Conservation (phyloP, 805 yeast species). For the Pichia sporocuriosa region DNA sequence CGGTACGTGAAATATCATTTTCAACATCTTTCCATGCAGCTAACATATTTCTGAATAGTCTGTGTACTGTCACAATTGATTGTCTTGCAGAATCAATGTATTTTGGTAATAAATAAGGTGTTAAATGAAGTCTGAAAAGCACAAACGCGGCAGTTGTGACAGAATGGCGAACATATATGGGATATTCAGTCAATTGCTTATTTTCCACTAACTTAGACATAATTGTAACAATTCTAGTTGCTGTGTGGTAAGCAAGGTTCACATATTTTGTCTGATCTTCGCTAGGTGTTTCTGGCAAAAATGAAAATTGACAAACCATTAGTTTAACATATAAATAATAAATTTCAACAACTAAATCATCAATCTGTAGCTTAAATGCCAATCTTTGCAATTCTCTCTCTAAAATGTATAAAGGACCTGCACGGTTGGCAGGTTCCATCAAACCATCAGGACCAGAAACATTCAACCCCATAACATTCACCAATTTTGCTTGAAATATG, state of each 20-base stretch:
- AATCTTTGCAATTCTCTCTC: slow-evolving; percentile 73
- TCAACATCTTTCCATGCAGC: slow-evolving; percentile 89
- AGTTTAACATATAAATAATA: slow-evolving; percentile 72
- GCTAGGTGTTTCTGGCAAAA: slow-evolving; percentile 80
- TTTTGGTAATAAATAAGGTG: slow-evolving; percentile 64
- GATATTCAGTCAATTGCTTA: slow-evolving; percentile 71
- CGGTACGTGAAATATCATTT: slow-evolving; percentile 86
- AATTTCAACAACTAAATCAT: slow-evolving; percentile 64
- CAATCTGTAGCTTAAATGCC: slow-evolving; percentile 58
- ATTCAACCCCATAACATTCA: slow-evolving; percentile 80
- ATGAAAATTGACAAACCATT: slow-evolving; percentile 83
- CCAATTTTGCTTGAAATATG: slow-evolving; percentile 76
- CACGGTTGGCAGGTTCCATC: slow-evolving; percentile 75
- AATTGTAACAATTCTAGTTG: slow-evolving; percentile 76
- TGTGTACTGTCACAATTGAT: slow-evolving; percentile 86
- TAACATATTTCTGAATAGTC: slow-evolving; percentile 78
- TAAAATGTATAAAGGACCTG: slow-evolving; percentile 69
- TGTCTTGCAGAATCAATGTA: slow-evolving; percentile 86
- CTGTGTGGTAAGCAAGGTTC: slow-evolving; percentile 69
- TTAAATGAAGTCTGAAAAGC: slow-evolving; percentile 72
- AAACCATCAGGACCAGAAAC: slow-evolving; percentile 85
- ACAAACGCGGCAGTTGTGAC: slow-evolving; percentile 73
- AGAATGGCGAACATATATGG: slow-evolving; percentile 82
- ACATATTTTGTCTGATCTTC: slow-evolving; percentile 84
- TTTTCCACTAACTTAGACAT: slow-evolving; percentile 64